These are phyloP conservation scores for Corrigiola litoralis DNA, from an alignment of 179 eudicot genomes.

Conservation along the genomic window DNA sequence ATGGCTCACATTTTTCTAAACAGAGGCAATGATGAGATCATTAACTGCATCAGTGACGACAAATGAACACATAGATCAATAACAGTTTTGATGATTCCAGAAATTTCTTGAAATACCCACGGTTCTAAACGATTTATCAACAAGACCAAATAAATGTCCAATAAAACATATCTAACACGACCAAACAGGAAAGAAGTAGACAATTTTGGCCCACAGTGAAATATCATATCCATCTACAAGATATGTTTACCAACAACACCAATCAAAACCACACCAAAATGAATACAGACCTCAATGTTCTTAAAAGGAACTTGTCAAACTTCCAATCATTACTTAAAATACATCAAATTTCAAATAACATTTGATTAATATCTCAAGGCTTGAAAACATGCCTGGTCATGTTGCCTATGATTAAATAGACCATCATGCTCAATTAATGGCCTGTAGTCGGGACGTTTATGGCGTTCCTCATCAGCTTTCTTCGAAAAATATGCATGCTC, in stretches of 20 bases:
- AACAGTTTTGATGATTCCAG: too few relatives aligned
- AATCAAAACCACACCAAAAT: neutral
- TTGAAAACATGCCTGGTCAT: conserved; percentile 44
- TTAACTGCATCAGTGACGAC: too few relatives aligned
- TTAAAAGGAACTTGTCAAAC: neutral
- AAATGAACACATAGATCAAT: too few relatives aligned
- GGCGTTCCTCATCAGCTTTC: conserved; percentile 69
- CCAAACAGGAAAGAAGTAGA: too few relatives aligned
- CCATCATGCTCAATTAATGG: conserved; percentile 83
- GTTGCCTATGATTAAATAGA: conserved; percentile 50
- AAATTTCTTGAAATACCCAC: too few relatives aligned
- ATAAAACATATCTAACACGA: too few relatives aligned
- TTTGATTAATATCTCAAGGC: neutral
- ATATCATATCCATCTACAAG: too few relatives aligned
- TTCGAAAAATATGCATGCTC: conserved; percentile 55
- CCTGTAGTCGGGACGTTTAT: conserved; percentile 60
- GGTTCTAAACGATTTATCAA: too few relatives aligned
- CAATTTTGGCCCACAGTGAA: too few relatives aligned
- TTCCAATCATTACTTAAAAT: neutral
- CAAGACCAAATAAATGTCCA: too few relatives aligned
- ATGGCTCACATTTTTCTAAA: too few relatives aligned
- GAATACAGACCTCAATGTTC: neutral
- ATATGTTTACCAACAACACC: neutral
- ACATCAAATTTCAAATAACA: neutral
- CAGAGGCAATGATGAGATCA: too few relatives aligned